Evolutionary conservation across 139 green algal genomes (phyloP).

Genomic region (Pseudopediastrum boryanum): DNA sequence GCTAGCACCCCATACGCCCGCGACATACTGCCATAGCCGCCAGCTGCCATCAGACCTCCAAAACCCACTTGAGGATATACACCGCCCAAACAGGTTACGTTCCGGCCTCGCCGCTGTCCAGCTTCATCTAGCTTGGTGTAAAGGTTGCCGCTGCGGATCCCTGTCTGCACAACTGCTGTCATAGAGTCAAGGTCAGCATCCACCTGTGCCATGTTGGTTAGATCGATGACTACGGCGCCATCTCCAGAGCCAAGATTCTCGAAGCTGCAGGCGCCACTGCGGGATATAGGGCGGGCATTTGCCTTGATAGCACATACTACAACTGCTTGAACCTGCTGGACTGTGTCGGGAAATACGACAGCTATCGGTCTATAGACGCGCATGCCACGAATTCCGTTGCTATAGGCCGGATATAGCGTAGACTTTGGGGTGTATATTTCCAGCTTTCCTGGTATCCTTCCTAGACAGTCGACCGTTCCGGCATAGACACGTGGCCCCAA

Average conservation of each 20-base stretch:
- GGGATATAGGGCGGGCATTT: constrained; percentile 9
- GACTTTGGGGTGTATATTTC: too few relatives aligned
- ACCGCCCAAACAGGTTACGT: constrained; percentile 20
- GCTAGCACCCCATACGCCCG: neutral
- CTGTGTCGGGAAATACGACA: constrained; percentile 2
- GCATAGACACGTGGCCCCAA: too few relatives aligned
- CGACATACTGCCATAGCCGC: neutral
- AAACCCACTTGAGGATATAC: constrained; percentile 16
- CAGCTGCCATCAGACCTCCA: neutral
- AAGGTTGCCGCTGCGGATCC: constrained; percentile 19
- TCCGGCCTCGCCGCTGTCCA: neutral
- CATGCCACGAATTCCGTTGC: constrained; percentile 23
- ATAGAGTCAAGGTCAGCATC: neutral
- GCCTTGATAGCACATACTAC: constrained; percentile 13
- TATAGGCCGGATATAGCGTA: too few relatives aligned
- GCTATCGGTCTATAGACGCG: neutral
- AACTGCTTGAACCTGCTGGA: constrained; percentile 16
- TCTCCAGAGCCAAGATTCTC: constrained; percentile 13
- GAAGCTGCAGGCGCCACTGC: constrained; percentile 23
- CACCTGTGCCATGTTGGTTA: constrained; percentile 5
- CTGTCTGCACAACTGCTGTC: constrained; percentile 8
- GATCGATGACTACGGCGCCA: constrained; percentile 23
- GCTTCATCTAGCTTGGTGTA: constrained; percentile 8
- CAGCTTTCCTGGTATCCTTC: too few relatives aligned
- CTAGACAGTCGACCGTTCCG: too few relatives aligned